A percentile compares a stretch with the other conserved stretches of the same genome.
phyloP scores from a whole-genome alignment of 78 protist species.

The Polysphondylium violaceum region DNA sequence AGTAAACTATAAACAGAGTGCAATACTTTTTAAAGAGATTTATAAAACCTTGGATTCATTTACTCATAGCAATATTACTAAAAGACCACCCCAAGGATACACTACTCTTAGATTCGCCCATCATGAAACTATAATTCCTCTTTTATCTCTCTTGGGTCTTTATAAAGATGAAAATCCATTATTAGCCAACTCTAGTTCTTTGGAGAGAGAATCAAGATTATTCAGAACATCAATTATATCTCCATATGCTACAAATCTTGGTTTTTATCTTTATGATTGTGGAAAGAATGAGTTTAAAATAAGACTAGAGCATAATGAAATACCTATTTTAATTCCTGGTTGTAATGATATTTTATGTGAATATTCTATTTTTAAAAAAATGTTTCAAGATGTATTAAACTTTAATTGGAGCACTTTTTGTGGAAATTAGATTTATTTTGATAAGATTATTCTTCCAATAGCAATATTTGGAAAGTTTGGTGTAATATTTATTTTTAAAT shows the following conservation, averaged over 20 bases:
- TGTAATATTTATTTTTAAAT: too few relatives aligned
- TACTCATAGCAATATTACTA: neutral
- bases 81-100: neutral
- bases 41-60: neutral
- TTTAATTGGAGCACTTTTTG: constrained; percentile 43
- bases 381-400: neutral
- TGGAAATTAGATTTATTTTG: too few relatives aligned
- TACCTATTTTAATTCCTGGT: constrained; percentile 34
- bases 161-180: constrained; percentile 22
- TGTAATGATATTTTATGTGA: constrained; percentile 43
- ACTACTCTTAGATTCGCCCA: constrained; percentile 43
- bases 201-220: constrained; percentile 5
- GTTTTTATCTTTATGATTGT: constrained; percentile 42
- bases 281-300: constrained; percentile 12
- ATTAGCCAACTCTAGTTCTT: constrained; percentile 17
- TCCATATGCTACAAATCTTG: constrained; percentile 53
- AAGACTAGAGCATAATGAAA: constrained; percentile 42
- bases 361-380: neutral
- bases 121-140: constrained; percentile 49
- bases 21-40: constrained; percentile 14
- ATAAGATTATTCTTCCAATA: too few relatives aligned
- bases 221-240: constrained; percentile 10
- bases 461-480: too few relatives aligned
- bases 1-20: constrained; percentile 12
- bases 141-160: constrained; percentile 33